phyloP scores from a whole-genome alignment of 2,329 filamentous ascomycete species.

The Ramularia endophylla region DNA sequence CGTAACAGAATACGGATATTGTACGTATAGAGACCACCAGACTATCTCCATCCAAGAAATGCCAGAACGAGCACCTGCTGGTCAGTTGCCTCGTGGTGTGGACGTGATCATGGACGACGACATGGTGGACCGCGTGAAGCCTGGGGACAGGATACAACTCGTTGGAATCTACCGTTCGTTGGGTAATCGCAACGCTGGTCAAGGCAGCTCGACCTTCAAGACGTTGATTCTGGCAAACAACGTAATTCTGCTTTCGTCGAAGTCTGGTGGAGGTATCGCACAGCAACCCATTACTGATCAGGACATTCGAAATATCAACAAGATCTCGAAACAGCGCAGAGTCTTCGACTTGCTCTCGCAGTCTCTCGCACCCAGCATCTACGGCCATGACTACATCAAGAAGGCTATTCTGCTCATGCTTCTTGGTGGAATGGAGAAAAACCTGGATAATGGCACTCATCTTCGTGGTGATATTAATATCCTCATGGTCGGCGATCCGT shows the following conservation, averaged over 20 bases:
- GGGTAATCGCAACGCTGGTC: constrained; percentile 86
- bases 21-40: constrained; percentile 92
- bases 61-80: constrained; percentile 92
- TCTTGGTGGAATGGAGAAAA: constrained; percentile 95
- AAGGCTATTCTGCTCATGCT: constrained; percentile 95
- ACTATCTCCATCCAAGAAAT: constrained; percentile 99
- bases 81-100: constrained; percentile 88
- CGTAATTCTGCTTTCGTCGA: constrained; percentile 87
- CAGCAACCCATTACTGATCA: constrained; percentile 90
- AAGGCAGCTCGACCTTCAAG: constrained; percentile 90
- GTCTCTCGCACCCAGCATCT: constrained; percentile 92
- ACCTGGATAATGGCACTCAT: constrained; percentile 95
- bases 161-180: constrained; percentile 95
- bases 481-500: constrained; percentile 97
- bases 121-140: constrained; percentile 89
- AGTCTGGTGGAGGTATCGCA: constrained; percentile 89
- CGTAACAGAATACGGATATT: constrained; percentile 92
- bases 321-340: constrained; percentile 88
- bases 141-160: constrained; percentile 90
- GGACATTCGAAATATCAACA: constrained; percentile 98
- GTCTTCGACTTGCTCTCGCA: constrained; percentile 90
- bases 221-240: constrained; percentile 94
- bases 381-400: constrained; percentile 95
- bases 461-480: constrained; percentile 98
- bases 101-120: constrained; percentile 97